Base-by-base conservation (phyloP, 495 filamentous ascomycete species). In the Saxophila tyrrhenica region DNA sequence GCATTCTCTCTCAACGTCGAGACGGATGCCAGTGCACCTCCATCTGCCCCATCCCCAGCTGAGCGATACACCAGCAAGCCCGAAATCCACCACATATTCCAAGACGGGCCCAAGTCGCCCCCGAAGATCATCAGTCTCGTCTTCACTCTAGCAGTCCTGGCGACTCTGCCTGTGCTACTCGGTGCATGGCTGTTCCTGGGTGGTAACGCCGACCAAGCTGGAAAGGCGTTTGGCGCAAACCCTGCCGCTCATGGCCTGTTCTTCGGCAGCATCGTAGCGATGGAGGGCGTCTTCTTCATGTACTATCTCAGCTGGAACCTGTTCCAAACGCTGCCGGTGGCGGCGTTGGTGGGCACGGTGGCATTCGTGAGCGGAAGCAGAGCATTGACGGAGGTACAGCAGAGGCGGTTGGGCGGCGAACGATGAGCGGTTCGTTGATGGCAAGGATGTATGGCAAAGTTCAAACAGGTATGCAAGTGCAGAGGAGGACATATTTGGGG, bases 271-370 rank as follows among this genome's bases (percentile, higher is more conserved):
- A 79, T 98, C 55, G 35, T 95, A 23, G 79, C 81, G 13, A 82
- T 98, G 73, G 92, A 98, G 69, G 85, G 79, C 8, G 79, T 95
- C 59, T 97, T 97, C 72, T 89, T 89, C 76, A 68, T 95, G 67
- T 98, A 98, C 75, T 98, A 96, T 67, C 85, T 78, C 25, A 83
- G 72, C 60, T 97, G 91, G 92, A 95, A 83, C 61, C 73, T 98
- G 44, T 98, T 97, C 78, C 84, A 94, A 73, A 78, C 78, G 24
- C 77, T 98, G 39, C 89, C 89, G 10, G 82, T 81, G 49, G 80
- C 80, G 58, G 78, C 75, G 32, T 71, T 78, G 41, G 78, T 86
- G 48, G 83, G 83, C 20, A 68, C 75, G 43, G 79, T 89, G 51
- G 78, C 85, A 21, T 89, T 94, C 64, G 69, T 97, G 41, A 94